phyloP scores from a whole-genome alignment of 768 basidiomycete species.

The Calocybe cyanea region DNA sequence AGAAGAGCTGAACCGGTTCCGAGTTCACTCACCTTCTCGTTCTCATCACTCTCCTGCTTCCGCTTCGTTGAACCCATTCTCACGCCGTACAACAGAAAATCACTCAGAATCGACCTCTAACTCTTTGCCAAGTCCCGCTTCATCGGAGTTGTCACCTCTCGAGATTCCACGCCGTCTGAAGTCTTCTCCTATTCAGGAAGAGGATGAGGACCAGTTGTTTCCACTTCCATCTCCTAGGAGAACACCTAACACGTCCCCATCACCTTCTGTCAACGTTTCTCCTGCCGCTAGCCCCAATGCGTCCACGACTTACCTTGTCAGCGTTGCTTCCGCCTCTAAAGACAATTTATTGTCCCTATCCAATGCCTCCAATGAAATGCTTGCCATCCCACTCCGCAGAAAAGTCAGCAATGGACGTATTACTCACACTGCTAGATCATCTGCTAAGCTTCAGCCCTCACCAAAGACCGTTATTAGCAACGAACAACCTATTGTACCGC shows the following conservation, averaged over 20 bases:
- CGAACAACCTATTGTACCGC: neutral
- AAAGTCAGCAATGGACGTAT: conserved; percentile 6
- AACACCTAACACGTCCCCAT: conserved; percentile 40
- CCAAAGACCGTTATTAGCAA: neutral
- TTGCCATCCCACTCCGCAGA: conserved; percentile 13
- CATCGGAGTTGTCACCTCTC: conserved; percentile 8
- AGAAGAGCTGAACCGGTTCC: conserved; percentile 14
- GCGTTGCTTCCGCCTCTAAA: conserved; percentile 6
- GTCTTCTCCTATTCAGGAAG: conserved; percentile 45
- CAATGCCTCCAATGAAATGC: conserved; percentile 11
- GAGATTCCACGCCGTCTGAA: conserved; percentile 17
- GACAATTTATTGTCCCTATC: neutral
- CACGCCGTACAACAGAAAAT: conserved; percentile 1
- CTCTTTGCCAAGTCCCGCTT: conserved; percentile 8
- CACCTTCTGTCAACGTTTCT: conserved; percentile 18
- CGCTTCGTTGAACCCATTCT: conserved; percentile 1
- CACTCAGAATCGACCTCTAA: too few relatives aligned
- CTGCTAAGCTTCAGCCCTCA: neutral
- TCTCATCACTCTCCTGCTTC: conserved; percentile 15
- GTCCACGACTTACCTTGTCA: conserved; percentile 12
- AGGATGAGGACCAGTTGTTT: conserved; percentile 54
- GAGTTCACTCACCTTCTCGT: conserved; percentile 8
- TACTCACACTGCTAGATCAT: neutral
- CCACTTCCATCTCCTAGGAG: conserved; percentile 58
- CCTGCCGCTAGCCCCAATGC: conserved; percentile 16